Base-by-base conservation (phyloP, 345 rosid species). In the Salix dunnii region DNA sequence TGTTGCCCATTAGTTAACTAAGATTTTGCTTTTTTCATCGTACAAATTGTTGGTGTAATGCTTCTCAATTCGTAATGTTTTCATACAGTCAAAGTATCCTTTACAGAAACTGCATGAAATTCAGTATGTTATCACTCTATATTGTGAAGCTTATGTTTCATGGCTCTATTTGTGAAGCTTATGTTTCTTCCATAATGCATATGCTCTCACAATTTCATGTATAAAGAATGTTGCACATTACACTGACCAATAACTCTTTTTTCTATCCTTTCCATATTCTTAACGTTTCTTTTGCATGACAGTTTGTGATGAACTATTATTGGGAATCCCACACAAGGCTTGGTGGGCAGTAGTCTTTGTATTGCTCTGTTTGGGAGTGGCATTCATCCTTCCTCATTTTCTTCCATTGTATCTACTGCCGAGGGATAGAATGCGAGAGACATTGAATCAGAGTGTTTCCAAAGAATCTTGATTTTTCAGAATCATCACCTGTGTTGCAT, bases 241-340 rank as follows among this genome's bases (percentile, higher is more conserved):
- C 64, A 20, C 28, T 23, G 64, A 25, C 25, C 21, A 60, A 5
- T 21, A 5, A 28, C 62, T 16, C 42, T 43, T 12, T 6, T 51
- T 28, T 69, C 9, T 12, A 18, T 43, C 42, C 20, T 17, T 74
- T n/a, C 64, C 30, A 9, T n/a, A 25, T 40, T 68, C 28, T 49
- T 43, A 63, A 62, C 27, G 6, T 60, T 46, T 70, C 42, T 36
- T 25, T 60, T 27, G 10, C 58, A 38, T 86, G 70, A 72, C 97
- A 91, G 94, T 90, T 79, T 91, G 97, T 71, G 97, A 95, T 77
- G 94, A 95, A 51, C 82, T 91, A 65, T 67, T 90, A 23, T 72
- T 90, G 84, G 97, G 97, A 71, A 87, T 93, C 70, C 91, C 97
- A 5, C 80, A 82, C 77, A 74, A 87, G 82, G 90, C 92, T 74